These are phyloP conservation scores for Penicillium paradoxum DNA, from an alignment of 495 filamentous ascomycete genomes.

Conservation along the genomic window DNA sequence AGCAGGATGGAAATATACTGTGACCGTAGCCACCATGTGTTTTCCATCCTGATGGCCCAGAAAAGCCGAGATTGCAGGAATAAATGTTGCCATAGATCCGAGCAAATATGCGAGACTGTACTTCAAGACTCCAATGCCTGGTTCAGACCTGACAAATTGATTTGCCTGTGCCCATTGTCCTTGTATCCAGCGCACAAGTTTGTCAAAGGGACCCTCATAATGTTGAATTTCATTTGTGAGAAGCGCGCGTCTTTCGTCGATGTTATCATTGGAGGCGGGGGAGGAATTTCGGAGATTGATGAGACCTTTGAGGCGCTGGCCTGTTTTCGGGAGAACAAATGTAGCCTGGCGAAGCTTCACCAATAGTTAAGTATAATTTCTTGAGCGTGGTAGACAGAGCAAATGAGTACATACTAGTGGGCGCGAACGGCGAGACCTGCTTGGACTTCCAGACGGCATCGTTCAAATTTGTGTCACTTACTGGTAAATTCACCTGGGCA, in stretches of 20 bases:
- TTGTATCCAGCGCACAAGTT: constrained; percentile 7
- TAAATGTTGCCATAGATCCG: constrained; percentile 83
- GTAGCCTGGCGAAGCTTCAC: constrained; percentile 49
- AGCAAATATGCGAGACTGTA: constrained; percentile 90
- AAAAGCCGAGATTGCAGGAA: constrained; percentile 62
- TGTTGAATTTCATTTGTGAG: constrained; percentile 29
- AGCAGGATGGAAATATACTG: constrained; percentile 96
- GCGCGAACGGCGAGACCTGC: constrained; percentile 39
- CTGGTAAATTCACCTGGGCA: constrained; percentile 7
- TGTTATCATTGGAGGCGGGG: constrained; percentile 9
- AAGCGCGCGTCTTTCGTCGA: constrained; percentile 39
- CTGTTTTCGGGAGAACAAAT: constrained; percentile 48
- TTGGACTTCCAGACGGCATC: constrained; percentile 30
- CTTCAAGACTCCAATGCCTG: constrained; percentile 76
- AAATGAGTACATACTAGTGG: constrained; percentile 29
- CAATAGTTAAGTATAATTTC: constrained; percentile 2
- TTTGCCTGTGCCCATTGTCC: constrained; percentile 20
- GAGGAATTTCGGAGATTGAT: constrained; percentile 40
- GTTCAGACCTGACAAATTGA: constrained; percentile 48
- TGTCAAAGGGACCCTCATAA: constrained; percentile 14
- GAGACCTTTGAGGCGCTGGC: constrained; percentile 48
- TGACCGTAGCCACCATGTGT: constrained; percentile 89
- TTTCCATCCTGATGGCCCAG: constrained; percentile 90
- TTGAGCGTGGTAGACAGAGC: background rate
- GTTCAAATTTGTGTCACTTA: constrained; percentile 17